phyloP scores from a whole-genome alignment of 352 stramenopile genomes.

The Pythium periplocum region DNA sequence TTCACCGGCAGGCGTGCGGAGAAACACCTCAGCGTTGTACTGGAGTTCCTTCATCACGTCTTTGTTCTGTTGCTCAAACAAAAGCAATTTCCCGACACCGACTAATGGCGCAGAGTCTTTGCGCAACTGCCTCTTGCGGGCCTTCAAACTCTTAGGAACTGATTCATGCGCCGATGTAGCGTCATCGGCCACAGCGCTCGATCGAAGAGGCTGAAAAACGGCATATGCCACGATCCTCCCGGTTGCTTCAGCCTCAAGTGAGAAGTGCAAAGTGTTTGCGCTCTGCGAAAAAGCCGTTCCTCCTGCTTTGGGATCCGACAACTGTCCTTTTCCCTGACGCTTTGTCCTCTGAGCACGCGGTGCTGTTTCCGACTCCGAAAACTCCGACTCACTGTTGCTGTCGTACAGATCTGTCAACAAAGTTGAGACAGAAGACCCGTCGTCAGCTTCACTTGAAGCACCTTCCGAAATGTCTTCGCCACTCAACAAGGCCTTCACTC shows the following conservation, averaged over 20 bases:
- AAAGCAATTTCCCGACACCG: conserved; percentile 75
- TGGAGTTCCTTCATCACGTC: conserved; percentile 89
- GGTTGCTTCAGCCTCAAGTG: conserved; percentile 77
- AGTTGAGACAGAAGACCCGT: conserved; percentile 20
- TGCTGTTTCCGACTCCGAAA: conserved; percentile 63
- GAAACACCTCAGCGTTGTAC: conserved; percentile 83
- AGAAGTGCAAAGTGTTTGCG: conserved; percentile 74
- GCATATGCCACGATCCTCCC: conserved; percentile 75
- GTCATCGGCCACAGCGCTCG: conserved; percentile 14
- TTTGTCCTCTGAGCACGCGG: conserved; percentile 26
- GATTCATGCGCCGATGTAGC: conserved; percentile 13
- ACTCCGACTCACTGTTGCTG: conserved; percentile 85
- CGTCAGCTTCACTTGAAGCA: conserved; percentile 30
- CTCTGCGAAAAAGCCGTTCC: conserved; percentile 11
- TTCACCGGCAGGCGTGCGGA: conserved; percentile 61
- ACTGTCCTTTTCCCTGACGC: background rate
- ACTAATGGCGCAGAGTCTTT: conserved; percentile 63
- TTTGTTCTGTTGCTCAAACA: conserved; percentile 89
- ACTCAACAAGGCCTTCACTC: conserved; percentile 71
- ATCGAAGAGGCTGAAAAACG: conserved; percentile 52
- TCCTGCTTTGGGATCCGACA: background rate
- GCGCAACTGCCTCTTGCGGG: conserved; percentile 63
- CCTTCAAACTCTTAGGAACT: conserved; percentile 47
- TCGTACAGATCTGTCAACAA: conserved; percentile 45
- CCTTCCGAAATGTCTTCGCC: conserved; percentile 68